phyloP scores from a whole-genome alignment of 2,329 filamentous ascomycete genomes.

The Aphanoascus verrucosus region DNA sequence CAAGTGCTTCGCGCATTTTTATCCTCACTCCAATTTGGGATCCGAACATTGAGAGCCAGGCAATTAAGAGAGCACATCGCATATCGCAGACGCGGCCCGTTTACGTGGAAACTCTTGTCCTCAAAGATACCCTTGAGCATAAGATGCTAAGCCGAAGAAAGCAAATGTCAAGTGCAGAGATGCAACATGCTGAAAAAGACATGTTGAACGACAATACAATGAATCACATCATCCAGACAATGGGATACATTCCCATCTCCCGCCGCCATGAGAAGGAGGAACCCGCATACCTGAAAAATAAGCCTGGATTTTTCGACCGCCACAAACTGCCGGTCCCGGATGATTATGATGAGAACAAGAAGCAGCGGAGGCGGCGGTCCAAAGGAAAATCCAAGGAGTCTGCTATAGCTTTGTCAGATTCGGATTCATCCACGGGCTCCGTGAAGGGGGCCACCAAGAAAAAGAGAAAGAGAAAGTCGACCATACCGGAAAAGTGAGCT shows the following conservation, averaged over 20 bases:
- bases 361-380: background rate
- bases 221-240: conserved; percentile 48
- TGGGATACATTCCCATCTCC: conserved; percentile 38
- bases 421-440: conserved; percentile 10
- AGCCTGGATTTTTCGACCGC: conserved; percentile 30
- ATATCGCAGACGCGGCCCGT: conserved; percentile 75
- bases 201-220: conserved; percentile 50
- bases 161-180: conserved; percentile 57
- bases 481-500: too few relatives aligned
- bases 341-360: conserved; percentile 9
- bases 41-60: conserved; percentile 74
- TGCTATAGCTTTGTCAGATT: conserved; percentile 10
- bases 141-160: conserved; percentile 63
- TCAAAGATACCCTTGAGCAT: conserved; percentile 73
- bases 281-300: conserved; percentile 23
- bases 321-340: conserved; percentile 30
- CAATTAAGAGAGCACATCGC: conserved; percentile 77
- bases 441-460: conserved; percentile 16
- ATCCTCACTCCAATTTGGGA: conserved; percentile 84
- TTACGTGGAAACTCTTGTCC: conserved; percentile 72
- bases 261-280: conserved; percentile 24
- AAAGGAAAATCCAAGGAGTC: background rate
- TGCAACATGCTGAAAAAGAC: conserved; percentile 46
- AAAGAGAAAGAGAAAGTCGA: too few relatives aligned
- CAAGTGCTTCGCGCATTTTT: conserved; percentile 71